These are phyloP conservation scores for Kokia cookei DNA, from an alignment of 441 rosid species.

Conservation along the genomic window DNA sequence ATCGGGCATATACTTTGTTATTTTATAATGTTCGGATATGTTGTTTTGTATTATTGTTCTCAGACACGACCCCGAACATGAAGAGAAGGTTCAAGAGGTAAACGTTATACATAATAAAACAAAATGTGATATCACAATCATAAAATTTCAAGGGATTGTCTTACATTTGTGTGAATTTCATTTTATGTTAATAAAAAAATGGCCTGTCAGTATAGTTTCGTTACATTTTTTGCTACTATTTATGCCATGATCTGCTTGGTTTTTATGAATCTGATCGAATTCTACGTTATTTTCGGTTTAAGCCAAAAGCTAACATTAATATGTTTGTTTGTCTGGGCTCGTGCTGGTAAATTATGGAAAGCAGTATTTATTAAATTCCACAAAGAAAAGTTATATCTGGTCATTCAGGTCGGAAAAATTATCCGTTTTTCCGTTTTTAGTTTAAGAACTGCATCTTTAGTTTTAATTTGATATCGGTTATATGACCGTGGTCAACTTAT, in stretches of 20 bases:
- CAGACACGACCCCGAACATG: not conserved
- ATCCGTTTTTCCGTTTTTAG: not conserved
- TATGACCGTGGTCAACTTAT: not conserved
- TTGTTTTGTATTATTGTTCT: not conserved
- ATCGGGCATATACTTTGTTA: not conserved
- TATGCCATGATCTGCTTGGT: not conserved
- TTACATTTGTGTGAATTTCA: not conserved
- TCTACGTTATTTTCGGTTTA: not conserved
- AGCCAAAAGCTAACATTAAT: not conserved
- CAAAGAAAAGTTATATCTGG: not conserved
- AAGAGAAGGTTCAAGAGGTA: not conserved
- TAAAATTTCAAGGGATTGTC: not conserved
- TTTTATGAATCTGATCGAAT: not conserved
- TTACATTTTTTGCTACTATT: not conserved
- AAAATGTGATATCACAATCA: not conserved
- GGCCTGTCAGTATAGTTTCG: not conserved
- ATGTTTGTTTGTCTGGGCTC: not conserved
- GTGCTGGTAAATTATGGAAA: not conserved
- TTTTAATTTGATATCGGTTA: not conserved
- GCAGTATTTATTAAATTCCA: not conserved
- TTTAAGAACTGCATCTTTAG: not conserved
- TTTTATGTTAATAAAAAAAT: not conserved
- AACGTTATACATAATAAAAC: not conserved
- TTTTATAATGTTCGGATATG: not conserved
- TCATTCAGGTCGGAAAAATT: not conserved